Percentiles rank a stretch among this genome's conserved stretches.
These are phyloP conservation scores for Glebionis coronaria DNA, from an alignment of 129 eudicot genomes.

Conservation along the genomic window DNA sequence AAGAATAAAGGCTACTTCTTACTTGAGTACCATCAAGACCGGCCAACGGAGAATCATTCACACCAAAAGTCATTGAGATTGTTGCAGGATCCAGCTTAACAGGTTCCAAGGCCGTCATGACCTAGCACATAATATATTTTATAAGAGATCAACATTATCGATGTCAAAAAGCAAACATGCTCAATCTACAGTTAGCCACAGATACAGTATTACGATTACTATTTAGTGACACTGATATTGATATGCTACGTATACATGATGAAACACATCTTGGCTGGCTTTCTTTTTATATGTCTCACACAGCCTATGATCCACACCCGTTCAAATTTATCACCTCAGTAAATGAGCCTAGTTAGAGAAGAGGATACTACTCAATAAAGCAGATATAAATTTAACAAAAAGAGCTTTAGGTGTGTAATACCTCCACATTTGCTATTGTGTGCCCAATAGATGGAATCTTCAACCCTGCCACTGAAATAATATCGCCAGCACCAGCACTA, in stretches of 20 bases:
- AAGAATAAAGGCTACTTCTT: constrained; percentile 27
- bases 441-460: constrained; percentile 88
- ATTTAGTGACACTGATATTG: neutral
- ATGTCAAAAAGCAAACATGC: constrained; percentile 5
- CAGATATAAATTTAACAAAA: neutral
- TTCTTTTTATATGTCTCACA: neutral
- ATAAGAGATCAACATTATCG: neutral
- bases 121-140: constrained; percentile 40
- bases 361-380: neutral
- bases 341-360: neutral
- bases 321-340: neutral
- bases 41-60: constrained; percentile 98
- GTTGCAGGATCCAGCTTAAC: constrained; percentile 98
- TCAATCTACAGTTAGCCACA: neutral
- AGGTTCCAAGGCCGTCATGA: constrained; percentile 72
- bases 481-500: constrained; percentile 97
- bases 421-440: constrained; percentile 83
- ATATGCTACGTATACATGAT: neutral
- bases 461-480: constrained; percentile 86
- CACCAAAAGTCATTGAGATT: constrained; percentile 98
- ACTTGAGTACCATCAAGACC: constrained; percentile 94
- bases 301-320: neutral
- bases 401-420: constrained; percentile 15
- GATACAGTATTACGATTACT: neutral
- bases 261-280: neutral